Evolutionary conservation across 305 asterid species (phyloP).

Genomic region (Ilex paraguariensis): DNA sequence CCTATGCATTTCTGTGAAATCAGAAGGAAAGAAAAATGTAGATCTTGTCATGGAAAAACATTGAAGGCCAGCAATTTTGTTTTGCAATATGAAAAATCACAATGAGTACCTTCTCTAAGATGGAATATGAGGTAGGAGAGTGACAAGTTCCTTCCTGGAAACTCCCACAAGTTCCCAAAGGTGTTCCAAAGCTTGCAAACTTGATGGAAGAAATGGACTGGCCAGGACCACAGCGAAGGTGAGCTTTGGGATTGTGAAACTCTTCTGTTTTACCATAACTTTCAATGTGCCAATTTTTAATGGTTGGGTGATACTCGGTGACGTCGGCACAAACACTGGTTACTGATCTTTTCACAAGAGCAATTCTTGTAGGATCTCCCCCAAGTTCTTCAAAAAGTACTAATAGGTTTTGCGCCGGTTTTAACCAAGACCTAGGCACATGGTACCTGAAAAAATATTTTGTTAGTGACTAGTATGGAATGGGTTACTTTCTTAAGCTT

Average conservation of each 20-base stretch:
- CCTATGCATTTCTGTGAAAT: slow-evolving; percentile 74
- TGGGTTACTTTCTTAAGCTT: background rate
- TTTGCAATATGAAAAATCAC: background rate
- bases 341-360: slow-evolving; percentile 67
- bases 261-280: slow-evolving; percentile 60
- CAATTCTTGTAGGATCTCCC: slow-evolving; percentile 74
- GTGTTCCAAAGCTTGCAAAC: slow-evolving; percentile 98
- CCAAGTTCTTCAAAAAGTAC: slow-evolving; percentile 94
- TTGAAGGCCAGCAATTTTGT: too few species aligned
- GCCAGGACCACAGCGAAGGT: slow-evolving; percentile 62
- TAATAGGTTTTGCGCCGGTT: slow-evolving; percentile 65
- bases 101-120: slow-evolving; percentile 61
- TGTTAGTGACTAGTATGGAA: slow-evolving; percentile 4
- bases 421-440: slow-evolving; percentile 84
- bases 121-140: slow-evolving; percentile 56
- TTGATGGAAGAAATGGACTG: slow-evolving; percentile 71
- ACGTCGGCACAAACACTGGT: slow-evolving; percentile 76
- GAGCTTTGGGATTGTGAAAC: slow-evolving; percentile 73
- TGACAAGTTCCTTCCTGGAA: slow-evolving; percentile 92
- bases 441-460: slow-evolving; percentile 62
- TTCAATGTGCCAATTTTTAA: slow-evolving; percentile 85
- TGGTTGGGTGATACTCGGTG: slow-evolving; percentile 79
- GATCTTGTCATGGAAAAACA: too few species aligned
- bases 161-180: slow-evolving; percentile 81
- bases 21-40: background rate